These are phyloP conservation scores for Colletotrichum higginsianum DNA, from an alignment of 2,329 filamentous ascomycete genomes.

Conservation along the genomic window DNA sequence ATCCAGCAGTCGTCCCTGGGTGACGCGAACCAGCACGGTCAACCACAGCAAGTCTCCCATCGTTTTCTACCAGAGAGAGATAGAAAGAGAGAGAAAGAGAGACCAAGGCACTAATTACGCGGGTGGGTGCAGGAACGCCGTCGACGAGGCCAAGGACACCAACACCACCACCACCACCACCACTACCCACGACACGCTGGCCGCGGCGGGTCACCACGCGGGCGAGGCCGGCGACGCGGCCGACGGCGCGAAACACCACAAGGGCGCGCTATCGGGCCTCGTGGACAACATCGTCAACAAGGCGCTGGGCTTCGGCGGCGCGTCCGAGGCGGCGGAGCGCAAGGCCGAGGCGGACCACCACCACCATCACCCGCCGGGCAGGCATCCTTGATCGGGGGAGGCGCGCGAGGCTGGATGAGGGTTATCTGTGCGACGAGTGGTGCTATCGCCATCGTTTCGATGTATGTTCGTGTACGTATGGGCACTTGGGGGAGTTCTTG, in stretches of 20 bases:
- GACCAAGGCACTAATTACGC: not conserved
- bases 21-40: constrained; percentile 27
- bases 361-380: constrained; percentile 32
- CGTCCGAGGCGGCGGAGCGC: constrained; percentile 6
- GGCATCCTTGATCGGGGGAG: constrained; percentile 25
- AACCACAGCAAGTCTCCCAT: constrained; percentile 29
- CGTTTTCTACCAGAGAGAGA: no score
- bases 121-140: constrained; percentile 27
- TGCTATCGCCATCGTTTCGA: no score
- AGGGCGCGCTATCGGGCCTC: constrained; percentile 14
- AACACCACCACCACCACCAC: not conserved
- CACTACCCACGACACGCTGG: not conserved
- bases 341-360: constrained; percentile 31
- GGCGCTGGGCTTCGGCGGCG: constrained; percentile 4
- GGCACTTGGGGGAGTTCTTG: no score
- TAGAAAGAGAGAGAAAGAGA: no score
- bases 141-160: constrained; percentile 40
- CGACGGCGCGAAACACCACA: constrained; percentile 2
- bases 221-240: constrained; percentile 25
- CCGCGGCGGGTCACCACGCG: constrained; percentile 22
- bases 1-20: constrained; percentile 23
- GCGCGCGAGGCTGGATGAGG: no score
- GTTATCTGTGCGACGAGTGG: no score
- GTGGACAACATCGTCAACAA: constrained; percentile 36
- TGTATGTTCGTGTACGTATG: not conserved